Conservation (phyloP, 108 stramenopile genomes). For the Bacterosira constricta region DNA sequence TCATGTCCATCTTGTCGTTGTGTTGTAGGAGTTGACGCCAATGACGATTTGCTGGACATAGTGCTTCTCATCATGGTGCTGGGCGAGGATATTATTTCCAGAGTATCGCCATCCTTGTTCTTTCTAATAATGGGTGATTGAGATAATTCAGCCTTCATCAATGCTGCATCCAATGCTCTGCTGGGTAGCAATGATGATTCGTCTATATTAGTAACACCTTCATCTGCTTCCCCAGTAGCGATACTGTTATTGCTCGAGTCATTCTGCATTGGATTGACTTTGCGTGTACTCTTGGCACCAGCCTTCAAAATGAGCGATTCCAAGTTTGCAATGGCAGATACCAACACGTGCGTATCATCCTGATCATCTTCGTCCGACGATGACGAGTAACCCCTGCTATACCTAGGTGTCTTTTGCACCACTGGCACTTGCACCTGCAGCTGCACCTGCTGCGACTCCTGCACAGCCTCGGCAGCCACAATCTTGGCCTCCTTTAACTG, state of each 20-base stretch:
- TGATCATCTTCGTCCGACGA: conserved; percentile 48
- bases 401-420: conserved; percentile 2
- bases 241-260: conserved; percentile 21
- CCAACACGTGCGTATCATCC: conserved; percentile 70
- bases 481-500: conserved; percentile 72
- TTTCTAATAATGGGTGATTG: background rate
- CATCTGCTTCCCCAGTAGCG: background rate
- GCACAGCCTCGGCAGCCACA: conserved; percentile 45
- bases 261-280: background rate
- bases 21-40: background rate
- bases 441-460: conserved; percentile 2
- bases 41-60: background rate
- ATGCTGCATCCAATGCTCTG: conserved; percentile 15
- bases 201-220: background rate
- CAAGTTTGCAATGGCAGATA: conserved; percentile 77
- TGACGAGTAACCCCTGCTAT: background rate
- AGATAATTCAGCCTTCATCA: conserved; percentile 9
- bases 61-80: background rate
- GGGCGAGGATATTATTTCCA: background rate
- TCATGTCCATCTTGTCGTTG: too few species aligned
- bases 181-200: conserved; percentile 2
- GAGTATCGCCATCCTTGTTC: background rate
- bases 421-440: conserved; percentile 1
- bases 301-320: conserved; percentile 82
- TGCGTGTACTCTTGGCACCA: conserved; percentile 21